These are phyloP conservation scores for Fistulinella cinereoalba DNA, from an alignment of 1,284 basidiomycete genomes.

Conservation along the genomic window DNA sequence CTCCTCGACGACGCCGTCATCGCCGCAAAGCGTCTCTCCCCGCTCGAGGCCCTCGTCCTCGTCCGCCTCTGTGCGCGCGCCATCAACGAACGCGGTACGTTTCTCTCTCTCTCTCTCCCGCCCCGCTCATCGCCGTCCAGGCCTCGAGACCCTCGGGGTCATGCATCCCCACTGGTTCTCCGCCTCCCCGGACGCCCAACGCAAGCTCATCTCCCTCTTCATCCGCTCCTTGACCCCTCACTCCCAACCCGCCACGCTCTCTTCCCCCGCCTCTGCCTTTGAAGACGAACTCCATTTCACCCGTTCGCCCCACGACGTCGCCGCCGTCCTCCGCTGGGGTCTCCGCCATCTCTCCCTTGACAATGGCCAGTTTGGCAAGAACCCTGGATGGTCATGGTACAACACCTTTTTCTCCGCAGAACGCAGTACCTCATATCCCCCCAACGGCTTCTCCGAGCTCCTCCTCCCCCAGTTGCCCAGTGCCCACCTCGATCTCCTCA, in stretches of 20 bases:
- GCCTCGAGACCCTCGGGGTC: conserved; percentile 69
- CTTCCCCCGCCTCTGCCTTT: conserved; percentile 52
- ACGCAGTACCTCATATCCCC: conserved; percentile 52
- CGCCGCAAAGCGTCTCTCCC: conserved; percentile 53
- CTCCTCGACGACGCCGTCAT: conserved; percentile 52
- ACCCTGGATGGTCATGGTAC: conserved; percentile 60
- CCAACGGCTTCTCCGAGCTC: conserved; percentile 55
- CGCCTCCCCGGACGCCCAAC: conserved; percentile 62
- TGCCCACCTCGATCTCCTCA: conserved; percentile 56
- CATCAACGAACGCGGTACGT: conserved; percentile 58
- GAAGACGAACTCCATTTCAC: conserved; percentile 61
- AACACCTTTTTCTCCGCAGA: conserved; percentile 56
- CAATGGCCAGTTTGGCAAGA: conserved; percentile 49
- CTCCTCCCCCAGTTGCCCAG: conserved; percentile 56
- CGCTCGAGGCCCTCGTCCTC: conserved; percentile 57
- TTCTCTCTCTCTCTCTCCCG: conserved; percentile 4
- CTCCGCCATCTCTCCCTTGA: conserved; percentile 66
- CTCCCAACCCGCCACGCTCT: conserved; percentile 43
- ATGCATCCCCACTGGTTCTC: conserved; percentile 82
- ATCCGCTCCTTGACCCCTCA: conserved; percentile 57
- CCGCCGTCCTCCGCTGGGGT: conserved; percentile 76
- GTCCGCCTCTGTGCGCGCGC: conserved; percentile 62
- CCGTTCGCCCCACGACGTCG: conserved; percentile 68
- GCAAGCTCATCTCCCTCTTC: conserved; percentile 67
- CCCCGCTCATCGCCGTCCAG: conserved; percentile 35